Base-by-base conservation (phyloP, 2,329 filamentous ascomycete species). In the Exophiala lecanii-corni region DNA sequence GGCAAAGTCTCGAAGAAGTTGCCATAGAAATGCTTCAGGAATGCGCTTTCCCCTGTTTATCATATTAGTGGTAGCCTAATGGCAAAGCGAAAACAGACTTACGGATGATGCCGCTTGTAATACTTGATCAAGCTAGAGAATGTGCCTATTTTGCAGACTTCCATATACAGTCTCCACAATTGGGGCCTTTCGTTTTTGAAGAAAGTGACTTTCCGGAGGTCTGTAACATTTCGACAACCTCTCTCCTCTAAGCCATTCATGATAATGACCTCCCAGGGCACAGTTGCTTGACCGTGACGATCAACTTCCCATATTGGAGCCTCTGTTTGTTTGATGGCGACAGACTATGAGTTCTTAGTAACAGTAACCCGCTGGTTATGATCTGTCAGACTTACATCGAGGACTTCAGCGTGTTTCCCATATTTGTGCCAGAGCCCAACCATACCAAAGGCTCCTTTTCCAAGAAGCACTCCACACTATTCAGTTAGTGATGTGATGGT, bases 21-120 rank as follows among this genome's bases (percentile, higher is more conserved):
- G 49, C 49, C 49, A 51, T 17, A 51, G 34, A 28, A 51, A 51
- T n/a, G 35, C 38, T 46, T 51, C 49, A 4, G 49, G 49, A 7
- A 51, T 39, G 4, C 41, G 41, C 3, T 45, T 30, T n/a, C 48
- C 47, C 13, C 10, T 18, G 10, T 5, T 19, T 13, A 16, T 16
- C 15, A 15, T 5, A 5, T n/a, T n/a, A n/a, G n/a, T n/a, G n/a
- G n/a, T n/a, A n/a, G n/a, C n/a, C n/a, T n/a, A n/a, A n/a, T n/a
- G 17, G 18, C 17, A 41, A 17, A 12, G 15, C 4, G 6, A 13
- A 15, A 13, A 5, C 30, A 13, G 5, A 32, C 7, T 34, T 16
- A 10, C 13, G 16, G 18, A 19, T 36, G 42, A 10, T 36, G 15
- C 20, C 36, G 25, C 9, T n/a, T 37, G 33, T 51, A 51, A 6